A percentile compares a stretch with the other conserved stretches of the same genome.
Evolutionary conservation across 2,329 filamentous ascomycete genomes (phyloP).

Genomic region (Penicillium sp.): DNA sequence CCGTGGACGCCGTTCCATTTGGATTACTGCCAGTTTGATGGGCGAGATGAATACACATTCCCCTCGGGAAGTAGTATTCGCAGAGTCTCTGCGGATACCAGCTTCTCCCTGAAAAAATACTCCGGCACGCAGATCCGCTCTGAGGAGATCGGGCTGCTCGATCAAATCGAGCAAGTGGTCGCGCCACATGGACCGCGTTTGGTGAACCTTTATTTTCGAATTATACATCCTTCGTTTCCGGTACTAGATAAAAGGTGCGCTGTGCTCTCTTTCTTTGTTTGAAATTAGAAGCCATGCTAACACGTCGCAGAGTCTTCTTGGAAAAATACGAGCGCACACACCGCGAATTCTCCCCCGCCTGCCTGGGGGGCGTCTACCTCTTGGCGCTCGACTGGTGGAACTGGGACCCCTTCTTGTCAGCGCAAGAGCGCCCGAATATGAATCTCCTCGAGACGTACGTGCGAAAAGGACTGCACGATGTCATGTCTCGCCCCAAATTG

Average conservation of each 20-base stretch:
- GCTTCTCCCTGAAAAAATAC: slow-evolving; percentile 10
- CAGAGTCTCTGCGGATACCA: slow-evolving; percentile 2
- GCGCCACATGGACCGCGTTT: slow-evolving; percentile 1
- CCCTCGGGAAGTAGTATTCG: slow-evolving; percentile 9
- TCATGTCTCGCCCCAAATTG: slow-evolving; percentile 1
- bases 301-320: background rate
- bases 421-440: slow-evolving; percentile 1
- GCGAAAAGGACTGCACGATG: background rate
- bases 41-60: slow-evolving; percentile 4
- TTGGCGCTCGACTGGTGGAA: slow-evolving; percentile 9
- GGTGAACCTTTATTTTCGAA: slow-evolving; percentile 7
- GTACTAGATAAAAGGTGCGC: slow-evolving; percentile 8
- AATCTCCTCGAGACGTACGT: background rate
- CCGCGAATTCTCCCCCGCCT: slow-evolving; percentile 6
- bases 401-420: background rate
- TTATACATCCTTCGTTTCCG: slow-evolving; percentile 8
- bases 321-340: slow-evolving; percentile 10
- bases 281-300: background rate
- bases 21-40: slow-evolving; percentile 10
- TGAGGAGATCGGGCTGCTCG: slow-evolving; percentile 4
- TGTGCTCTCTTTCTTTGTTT: background rate
- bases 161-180: slow-evolving; percentile 7
- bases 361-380: slow-evolving; percentile 7
- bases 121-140: slow-evolving; percentile 3
- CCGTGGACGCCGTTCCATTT: slow-evolving; percentile 1